Percentiles rank a stretch among this genome's conserved stretches.
Conservation (phyloP, 371 early-diverging fungal species). For the Lichtheimia ramosa region DNA sequence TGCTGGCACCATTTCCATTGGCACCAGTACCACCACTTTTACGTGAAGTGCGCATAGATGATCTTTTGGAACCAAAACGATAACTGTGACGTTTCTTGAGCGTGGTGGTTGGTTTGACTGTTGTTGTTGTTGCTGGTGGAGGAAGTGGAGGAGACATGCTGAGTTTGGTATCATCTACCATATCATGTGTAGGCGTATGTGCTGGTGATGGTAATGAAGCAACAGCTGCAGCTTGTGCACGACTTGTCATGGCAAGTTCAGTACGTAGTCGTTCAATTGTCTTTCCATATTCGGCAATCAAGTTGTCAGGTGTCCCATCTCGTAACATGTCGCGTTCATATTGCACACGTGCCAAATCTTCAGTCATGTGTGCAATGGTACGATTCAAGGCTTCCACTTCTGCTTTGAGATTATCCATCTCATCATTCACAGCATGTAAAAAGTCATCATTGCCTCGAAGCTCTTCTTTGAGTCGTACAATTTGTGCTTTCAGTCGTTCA, state of each 20-base stretch:
- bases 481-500: slow-evolving; percentile 26
- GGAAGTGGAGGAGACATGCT: background rate
- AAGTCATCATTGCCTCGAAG: slow-evolving; percentile 37
- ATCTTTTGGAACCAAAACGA: slow-evolving; percentile 18
- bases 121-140: slow-evolving; percentile 6
- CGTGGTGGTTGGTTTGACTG: background rate
- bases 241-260: background rate
- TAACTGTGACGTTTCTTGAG: slow-evolving; percentile 23
- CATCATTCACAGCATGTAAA: slow-evolving; percentile 40
- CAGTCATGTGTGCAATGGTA: slow-evolving; percentile 5
- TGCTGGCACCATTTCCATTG: too few species aligned
- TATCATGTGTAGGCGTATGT: slow-evolving; percentile 9
- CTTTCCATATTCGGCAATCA: slow-evolving; percentile 20
- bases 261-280: slow-evolving; percentile 18
- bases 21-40: background rate
- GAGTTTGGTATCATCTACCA: background rate
- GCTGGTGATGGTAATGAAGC: background rate
- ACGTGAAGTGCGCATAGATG: slow-evolving; percentile 10
- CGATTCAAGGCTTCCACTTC: slow-evolving; percentile 25
- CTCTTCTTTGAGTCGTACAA: slow-evolving; percentile 36
- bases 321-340: slow-evolving; percentile 25
- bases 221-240: slow-evolving; percentile 1
- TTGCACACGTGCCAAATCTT: slow-evolving; percentile 23
- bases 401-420: slow-evolving; percentile 42
- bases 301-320: background rate